Percentiles rank a stretch among this genome's conserved stretches.
Conservation (phyloP, 2,329 filamentous ascomycete genomes). For the Ascocoryne sarcoides region DNA sequence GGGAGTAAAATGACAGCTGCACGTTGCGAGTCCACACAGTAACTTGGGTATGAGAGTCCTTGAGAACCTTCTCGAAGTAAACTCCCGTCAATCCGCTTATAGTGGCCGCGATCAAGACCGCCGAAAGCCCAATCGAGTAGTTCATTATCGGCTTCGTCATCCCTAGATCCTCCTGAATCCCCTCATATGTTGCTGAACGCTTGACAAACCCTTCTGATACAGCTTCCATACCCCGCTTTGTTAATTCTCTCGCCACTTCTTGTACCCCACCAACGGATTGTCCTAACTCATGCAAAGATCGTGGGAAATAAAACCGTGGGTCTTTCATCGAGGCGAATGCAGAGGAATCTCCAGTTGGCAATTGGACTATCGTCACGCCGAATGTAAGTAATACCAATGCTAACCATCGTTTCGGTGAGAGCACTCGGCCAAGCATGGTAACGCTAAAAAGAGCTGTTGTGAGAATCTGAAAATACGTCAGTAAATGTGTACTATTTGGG, state of each 20-base stretch:
- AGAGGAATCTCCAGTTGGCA: slow-evolving; percentile 53
- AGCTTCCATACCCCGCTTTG: slow-evolving; percentile 37
- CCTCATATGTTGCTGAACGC: slow-evolving; percentile 83
- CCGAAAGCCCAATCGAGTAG: slow-evolving; percentile 66
- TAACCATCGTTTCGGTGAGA: slow-evolving; percentile 70
- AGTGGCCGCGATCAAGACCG: slow-evolving; percentile 68
- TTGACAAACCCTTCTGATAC: slow-evolving; percentile 41
- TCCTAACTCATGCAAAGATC: slow-evolving; percentile 69
- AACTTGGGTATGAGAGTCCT: slow-evolving; percentile 65
- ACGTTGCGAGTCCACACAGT: slow-evolving; percentile 93
- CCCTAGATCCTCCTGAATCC: slow-evolving; percentile 60
- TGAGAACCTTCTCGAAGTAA: slow-evolving; percentile 85
- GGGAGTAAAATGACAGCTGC: slow-evolving; percentile 86
- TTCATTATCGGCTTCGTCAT: slow-evolving; percentile 54
- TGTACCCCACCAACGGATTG: slow-evolving; percentile 47
- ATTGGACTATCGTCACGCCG: slow-evolving; percentile 78
- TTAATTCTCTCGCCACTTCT: slow-evolving; percentile 42
- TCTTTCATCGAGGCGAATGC: slow-evolving; percentile 54
- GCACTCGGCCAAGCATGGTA: slow-evolving; percentile 59
- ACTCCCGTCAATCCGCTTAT: slow-evolving; percentile 81
- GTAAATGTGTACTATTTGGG: slow-evolving; percentile 1
- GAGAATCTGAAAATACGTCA: slow-evolving; percentile 50
- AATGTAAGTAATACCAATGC: slow-evolving; percentile 69
- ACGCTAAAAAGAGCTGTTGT: slow-evolving; percentile 85
- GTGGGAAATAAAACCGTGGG: slow-evolving; percentile 59